Percentiles rank a stretch among this genome's conserved stretches.
Conservation (phyloP, 495 filamentous ascomycete species). For the Immersiella caudata region DNA sequence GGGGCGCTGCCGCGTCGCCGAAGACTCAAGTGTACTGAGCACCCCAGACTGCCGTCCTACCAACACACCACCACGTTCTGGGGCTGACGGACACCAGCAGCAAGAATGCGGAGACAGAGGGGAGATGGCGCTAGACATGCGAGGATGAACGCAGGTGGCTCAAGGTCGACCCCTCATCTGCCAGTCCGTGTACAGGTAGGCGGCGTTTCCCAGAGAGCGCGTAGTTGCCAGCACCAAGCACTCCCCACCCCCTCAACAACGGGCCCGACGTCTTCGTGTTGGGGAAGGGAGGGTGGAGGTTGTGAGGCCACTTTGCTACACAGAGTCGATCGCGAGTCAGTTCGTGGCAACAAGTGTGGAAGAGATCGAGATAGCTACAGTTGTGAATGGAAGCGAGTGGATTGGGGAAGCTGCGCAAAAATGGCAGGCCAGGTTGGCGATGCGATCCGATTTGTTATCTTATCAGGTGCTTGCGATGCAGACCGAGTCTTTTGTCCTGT, state of each 20-base stretch:
- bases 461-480: conserved; percentile 10
- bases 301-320: conserved; percentile 6
- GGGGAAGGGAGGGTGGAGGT: neutral
- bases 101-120: neutral
- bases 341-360: neutral
- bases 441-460: conserved; percentile 25
- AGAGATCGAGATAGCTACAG: neutral
- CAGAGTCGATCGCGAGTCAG: neutral
- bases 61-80: neutral
- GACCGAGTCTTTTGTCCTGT: conserved; percentile 15
- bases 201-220: neutral
- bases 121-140: conserved; percentile 11
- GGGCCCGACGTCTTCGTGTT: neutral
- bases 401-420: conserved; percentile 13
- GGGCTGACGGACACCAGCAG: conserved; percentile 1
- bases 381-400: neutral
- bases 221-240: neutral
- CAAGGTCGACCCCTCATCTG: conserved; percentile 7
- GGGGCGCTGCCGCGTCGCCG: neutral
- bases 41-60: neutral
- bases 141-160: conserved; percentile 7
- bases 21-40: neutral
- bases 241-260: neutral
- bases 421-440: conserved; percentile 11
- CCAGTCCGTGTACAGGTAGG: neutral